These are phyloP conservation scores for Citrus inodora DNA, from an alignment of 345 rosid species.

Conservation along the genomic window DNA sequence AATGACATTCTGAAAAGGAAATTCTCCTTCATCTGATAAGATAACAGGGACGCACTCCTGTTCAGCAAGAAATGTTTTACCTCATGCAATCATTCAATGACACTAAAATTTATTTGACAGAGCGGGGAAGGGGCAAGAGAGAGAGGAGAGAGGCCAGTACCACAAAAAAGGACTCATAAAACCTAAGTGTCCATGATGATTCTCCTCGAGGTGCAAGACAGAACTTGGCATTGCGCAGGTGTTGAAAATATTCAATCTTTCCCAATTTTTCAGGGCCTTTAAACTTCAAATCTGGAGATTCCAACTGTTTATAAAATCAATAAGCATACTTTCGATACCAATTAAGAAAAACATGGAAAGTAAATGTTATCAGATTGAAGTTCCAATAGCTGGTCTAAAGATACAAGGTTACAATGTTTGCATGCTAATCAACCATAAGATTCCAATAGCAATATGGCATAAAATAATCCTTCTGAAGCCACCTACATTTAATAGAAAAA, in stretches of 20 bases:
- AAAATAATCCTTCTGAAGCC: background rate
- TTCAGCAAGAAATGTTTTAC: constrained; percentile 9
- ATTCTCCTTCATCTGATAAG: constrained; percentile 82
- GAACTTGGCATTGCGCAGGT: constrained; percentile 85
- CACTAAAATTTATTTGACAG: background rate
- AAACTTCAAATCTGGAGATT: constrained; percentile 91
- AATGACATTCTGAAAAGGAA: constrained; percentile 89
- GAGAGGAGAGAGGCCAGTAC: constrained; percentile 32
- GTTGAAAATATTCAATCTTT: constrained; percentile 81
- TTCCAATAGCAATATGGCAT: background rate
- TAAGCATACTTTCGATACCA: background rate
- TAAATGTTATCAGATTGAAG: background rate
- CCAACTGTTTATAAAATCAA: constrained; percentile 59
- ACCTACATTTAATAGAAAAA: background rate
- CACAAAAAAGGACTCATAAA: constrained; percentile 93
- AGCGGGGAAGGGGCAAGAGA: background rate
- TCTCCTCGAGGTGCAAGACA: constrained; percentile 98
- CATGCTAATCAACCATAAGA: constrained; percentile 1
- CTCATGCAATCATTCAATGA: background rate
- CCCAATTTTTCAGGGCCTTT: constrained; percentile 82
- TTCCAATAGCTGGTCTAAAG: background rate
- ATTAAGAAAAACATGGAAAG: background rate
- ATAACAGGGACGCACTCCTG: constrained; percentile 98
- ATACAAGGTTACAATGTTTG: background rate
- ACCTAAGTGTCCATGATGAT: constrained; percentile 98